phyloP scores from a whole-genome alignment of 192 early-diverging fungal species.

The Entomortierella parvispora region DNA sequence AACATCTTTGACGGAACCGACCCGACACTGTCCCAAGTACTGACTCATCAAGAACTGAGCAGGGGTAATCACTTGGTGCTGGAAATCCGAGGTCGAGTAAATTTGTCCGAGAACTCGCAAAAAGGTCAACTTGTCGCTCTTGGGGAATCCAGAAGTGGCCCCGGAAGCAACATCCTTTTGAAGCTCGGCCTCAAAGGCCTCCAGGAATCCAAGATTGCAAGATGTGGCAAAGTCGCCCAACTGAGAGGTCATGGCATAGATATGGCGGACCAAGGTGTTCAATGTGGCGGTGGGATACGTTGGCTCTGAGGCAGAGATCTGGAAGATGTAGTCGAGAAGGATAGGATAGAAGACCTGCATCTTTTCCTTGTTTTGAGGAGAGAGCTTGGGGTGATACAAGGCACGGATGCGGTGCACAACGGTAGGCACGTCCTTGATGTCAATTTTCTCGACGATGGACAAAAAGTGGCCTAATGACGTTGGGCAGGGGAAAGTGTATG shows the following conservation, averaged over 20 bases:
- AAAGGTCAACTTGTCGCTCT: slow-evolving; percentile 68
- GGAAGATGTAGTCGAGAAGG: slow-evolving; percentile 76
- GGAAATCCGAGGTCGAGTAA: slow-evolving; percentile 94
- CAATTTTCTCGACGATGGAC: slow-evolving; percentile 68
- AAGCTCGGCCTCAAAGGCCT: slow-evolving; percentile 63
- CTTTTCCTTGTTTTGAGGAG: slow-evolving; percentile 82
- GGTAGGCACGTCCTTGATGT: slow-evolving; percentile 72
- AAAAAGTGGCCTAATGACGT: slow-evolving; percentile 75
- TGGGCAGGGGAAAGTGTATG: slow-evolving; percentile 89
- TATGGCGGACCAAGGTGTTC: slow-evolving; percentile 67
- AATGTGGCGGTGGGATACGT: slow-evolving; percentile 60
- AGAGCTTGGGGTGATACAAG: slow-evolving; percentile 85
- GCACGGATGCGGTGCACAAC: slow-evolving; percentile 86
- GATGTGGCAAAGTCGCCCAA: slow-evolving; percentile 67
- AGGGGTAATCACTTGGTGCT: slow-evolving; percentile 89
- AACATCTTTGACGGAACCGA: slow-evolving; percentile 67
- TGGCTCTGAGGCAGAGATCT: slow-evolving; percentile 67
- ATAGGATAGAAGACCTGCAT: slow-evolving; percentile 71
- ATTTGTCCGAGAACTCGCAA: slow-evolving; percentile 78
- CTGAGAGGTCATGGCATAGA: slow-evolving; percentile 72
- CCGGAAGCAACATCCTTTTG: slow-evolving; percentile 33
- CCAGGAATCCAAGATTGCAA: slow-evolving; percentile 62
- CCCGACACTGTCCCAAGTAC: slow-evolving; percentile 75
- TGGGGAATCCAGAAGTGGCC: slow-evolving; percentile 53
- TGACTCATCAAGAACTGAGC: slow-evolving; percentile 82